Percentiles rank a stretch among this genome's conserved stretches.
Evolutionary conservation across 257 asterid genomes (phyloP).

Genomic region (Gentiana straminea): DNA sequence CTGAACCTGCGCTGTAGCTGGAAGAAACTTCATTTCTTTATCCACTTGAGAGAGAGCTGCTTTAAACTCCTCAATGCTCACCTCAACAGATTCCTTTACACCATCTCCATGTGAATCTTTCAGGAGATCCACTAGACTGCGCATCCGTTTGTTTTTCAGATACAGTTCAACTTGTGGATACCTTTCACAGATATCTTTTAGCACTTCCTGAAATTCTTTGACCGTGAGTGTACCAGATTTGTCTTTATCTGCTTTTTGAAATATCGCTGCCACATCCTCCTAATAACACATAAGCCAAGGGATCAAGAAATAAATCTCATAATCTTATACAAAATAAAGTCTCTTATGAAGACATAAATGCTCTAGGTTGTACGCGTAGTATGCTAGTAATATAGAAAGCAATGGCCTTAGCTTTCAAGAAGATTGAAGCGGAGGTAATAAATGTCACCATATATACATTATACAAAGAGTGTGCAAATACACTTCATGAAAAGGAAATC

Average conservation of each 20-base stretch:
- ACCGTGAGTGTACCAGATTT: conserved; percentile 85
- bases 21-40: conserved; percentile 89
- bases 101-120: conserved; percentile 44
- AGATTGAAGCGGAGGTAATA: too few relatives aligned
- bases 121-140: conserved; percentile 58
- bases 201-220: conserved; percentile 80
- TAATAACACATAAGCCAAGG: conserved; percentile 13
- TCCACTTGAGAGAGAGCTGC: conserved; percentile 82
- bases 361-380: too few relatives aligned
- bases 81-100: conserved; percentile 62
- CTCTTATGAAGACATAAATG: too few relatives aligned
- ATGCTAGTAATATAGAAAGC: too few relatives aligned
- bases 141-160: conserved; percentile 49
- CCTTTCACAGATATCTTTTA: conserved; percentile 71
- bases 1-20: conserved; percentile 94
- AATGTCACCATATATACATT: too few relatives aligned
- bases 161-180: conserved; percentile 84
- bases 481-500: too few relatives aligned
- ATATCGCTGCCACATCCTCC: conserved; percentile 86
- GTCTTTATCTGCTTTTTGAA: conserved; percentile 80
- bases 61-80: conserved; percentile 73
- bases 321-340: too few relatives aligned
- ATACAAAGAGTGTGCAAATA: too few relatives aligned
- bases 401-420: too few relatives aligned
- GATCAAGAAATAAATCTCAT: background rate